Percentiles rank a stretch among this genome's conserved stretches.
Conservation (phyloP, 257 asterid genomes). For the Solanum bukasovii region DNA sequence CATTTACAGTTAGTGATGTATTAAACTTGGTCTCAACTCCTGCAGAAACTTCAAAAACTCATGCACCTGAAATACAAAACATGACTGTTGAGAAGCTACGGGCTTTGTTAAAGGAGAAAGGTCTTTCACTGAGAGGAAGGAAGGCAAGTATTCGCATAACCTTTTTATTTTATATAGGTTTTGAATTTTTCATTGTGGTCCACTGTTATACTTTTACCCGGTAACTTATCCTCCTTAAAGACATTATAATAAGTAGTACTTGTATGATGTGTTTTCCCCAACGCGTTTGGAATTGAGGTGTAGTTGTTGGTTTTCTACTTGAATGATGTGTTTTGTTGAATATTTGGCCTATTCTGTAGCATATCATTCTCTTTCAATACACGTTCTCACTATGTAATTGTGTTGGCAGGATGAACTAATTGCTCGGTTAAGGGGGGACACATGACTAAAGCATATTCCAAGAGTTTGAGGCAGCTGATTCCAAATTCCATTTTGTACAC, state of each 20-base stretch:
- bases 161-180: neutral
- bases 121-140: conserved; percentile 58
- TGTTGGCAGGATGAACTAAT: conserved; percentile 60
- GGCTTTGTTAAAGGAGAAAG: conserved; percentile 54
- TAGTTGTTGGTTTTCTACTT: neutral
- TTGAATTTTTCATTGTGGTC: neutral
- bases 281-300: neutral
- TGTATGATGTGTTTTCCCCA: neutral
- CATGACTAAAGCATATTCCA: conserved; percentile 12
- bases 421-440: conserved; percentile 37
- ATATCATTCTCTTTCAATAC: neutral
- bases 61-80: conserved; percentile 32
- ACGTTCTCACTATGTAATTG: neutral
- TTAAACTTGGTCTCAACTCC: neutral
- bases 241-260: neutral
- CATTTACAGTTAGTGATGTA: neutral
- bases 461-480: conserved; percentile 7
- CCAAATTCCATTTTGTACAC: neutral
- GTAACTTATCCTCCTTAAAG: neutral
- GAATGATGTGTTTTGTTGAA: neutral
- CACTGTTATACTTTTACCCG: neutral
- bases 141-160: conserved; percentile 40
- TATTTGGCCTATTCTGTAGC: neutral
- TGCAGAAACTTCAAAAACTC: conserved; percentile 27
- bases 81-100: conserved; percentile 69